Evolutionary conservation across 108 stramenopile genomes (phyloP).

Genomic region (Conticribra weissflogii): DNA sequence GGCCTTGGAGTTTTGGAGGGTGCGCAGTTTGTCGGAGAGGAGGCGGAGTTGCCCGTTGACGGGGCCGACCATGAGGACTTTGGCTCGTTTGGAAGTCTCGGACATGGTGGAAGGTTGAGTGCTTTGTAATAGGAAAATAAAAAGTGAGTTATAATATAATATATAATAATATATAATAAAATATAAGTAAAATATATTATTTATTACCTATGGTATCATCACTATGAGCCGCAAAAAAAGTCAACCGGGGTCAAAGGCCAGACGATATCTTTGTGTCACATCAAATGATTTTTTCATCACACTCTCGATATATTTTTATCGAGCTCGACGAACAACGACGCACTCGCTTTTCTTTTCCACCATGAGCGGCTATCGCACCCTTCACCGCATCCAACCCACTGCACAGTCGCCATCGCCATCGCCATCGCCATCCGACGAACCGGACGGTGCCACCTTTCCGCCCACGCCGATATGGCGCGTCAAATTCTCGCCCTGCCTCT

Average conservation of each 20-base stretch:
- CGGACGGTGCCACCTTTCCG: too few relatives aligned
- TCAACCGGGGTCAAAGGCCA: too few relatives aligned
- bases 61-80: constrained; percentile 70
- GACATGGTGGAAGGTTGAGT: too few relatives aligned
- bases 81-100: constrained; percentile 48
- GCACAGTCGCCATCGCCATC: not conserved
- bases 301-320: too few relatives aligned
- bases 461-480: constrained; percentile 30
- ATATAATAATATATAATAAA: too few relatives aligned
- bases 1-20: constrained; percentile 76
- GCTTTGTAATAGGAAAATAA: too few relatives aligned
- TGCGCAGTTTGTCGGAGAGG: constrained; percentile 54
- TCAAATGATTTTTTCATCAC: too few relatives aligned
- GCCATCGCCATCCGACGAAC: not conserved
- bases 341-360: not conserved
- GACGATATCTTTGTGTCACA: too few relatives aligned
- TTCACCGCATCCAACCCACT: constrained; percentile 39
- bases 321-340: not conserved
- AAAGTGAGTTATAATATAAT: too few relatives aligned
- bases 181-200: too few relatives aligned
- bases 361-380: constrained; percentile 52
- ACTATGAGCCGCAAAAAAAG: too few relatives aligned
- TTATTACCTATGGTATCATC: too few relatives aligned
- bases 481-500: constrained; percentile 43
- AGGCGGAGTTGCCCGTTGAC: constrained; percentile 58